Conservation (phyloP, 306 rosid genomes). For the Dryas octopetala region DNA sequence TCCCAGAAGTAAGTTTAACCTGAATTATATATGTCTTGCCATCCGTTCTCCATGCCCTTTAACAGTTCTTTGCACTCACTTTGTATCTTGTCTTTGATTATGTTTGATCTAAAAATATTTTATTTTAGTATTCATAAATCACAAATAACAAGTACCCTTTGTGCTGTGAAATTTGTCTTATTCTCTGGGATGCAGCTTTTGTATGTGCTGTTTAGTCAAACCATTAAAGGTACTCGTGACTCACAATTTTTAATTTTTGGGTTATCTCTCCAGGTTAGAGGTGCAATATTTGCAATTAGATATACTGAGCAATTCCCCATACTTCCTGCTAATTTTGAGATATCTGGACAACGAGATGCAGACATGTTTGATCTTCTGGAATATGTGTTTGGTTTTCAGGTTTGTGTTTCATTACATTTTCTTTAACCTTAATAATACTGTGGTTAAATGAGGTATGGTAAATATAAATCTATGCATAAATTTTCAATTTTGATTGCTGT, state of each 20-base stretch:
- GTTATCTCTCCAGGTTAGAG: slow-evolving; percentile 69
- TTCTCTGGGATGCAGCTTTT: slow-evolving; percentile 10
- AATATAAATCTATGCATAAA: neutral
- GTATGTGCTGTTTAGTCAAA: neutral
- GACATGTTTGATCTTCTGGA: slow-evolving; percentile 96
- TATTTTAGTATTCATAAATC: neutral
- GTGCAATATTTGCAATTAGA: slow-evolving; percentile 75
- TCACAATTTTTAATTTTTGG: slow-evolving; percentile 28
- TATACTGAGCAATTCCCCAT: slow-evolving; percentile 74
- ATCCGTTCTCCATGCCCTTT: neutral
- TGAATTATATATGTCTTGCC: slow-evolving; percentile 13
- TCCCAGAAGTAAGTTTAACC: slow-evolving; percentile 80
- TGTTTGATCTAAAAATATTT: neutral
- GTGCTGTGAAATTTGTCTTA: slow-evolving; percentile 11
- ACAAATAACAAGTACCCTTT: slow-evolving; percentile 1
- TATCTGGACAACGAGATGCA: slow-evolving; percentile 69
- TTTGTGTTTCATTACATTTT: slow-evolving; percentile 33
- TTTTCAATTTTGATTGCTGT: neutral
- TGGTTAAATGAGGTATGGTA: slow-evolving; percentile 12
- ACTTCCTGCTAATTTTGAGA: slow-evolving; percentile 68
- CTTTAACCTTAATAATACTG: slow-evolving; percentile 17
- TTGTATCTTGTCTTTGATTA: neutral
- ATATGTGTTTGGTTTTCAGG: slow-evolving; percentile 93
- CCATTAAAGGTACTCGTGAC: slow-evolving; percentile 21
- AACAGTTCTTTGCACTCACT: neutral